phyloP scores from a whole-genome alignment of 2,329 filamentous ascomycete genomes.

The Bipolaris victoriae region DNA sequence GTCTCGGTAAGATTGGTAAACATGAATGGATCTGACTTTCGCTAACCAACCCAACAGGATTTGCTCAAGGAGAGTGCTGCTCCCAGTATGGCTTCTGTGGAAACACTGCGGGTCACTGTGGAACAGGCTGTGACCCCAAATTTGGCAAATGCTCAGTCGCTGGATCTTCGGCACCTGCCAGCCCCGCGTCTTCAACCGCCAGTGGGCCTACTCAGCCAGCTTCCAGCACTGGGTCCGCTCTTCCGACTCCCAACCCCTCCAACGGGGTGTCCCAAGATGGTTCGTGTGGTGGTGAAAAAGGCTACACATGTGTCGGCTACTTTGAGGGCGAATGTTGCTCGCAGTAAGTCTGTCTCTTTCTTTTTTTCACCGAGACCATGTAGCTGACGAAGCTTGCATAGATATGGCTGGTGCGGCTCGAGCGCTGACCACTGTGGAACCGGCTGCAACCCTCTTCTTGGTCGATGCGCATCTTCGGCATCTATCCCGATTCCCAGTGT shows the following conservation, averaged over 20 bases:
- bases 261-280: constrained; percentile 18
- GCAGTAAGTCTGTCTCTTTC: constrained; percentile 8
- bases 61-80: constrained; percentile 49
- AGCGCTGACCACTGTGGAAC: constrained; percentile 7
- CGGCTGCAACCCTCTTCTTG: constrained; percentile 11
- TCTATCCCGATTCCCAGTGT: not conserved
- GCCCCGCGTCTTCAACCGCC: not conserved
- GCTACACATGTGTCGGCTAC: constrained; percentile 23
- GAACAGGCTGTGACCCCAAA: constrained; percentile 32
- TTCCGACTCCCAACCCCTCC: constrained; percentile 4
- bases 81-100: constrained; percentile 49
- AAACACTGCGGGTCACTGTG: constrained; percentile 31
- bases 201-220: not conserved
- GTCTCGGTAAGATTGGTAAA: constrained; percentile 15
- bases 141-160: constrained; percentile 31
- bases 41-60: constrained; percentile 14
- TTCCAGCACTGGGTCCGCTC: not conserved
- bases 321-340: constrained; percentile 29
- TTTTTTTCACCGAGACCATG: not conserved
- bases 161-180: not conserved
- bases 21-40: not conserved
- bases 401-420: constrained; percentile 19
- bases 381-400: not conserved
- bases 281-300: constrained; percentile 18
- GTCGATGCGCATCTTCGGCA: constrained; percentile 4